These are phyloP conservation scores for Claviceps purpurea DNA, from an alignment of 2,329 filamentous ascomycete species.

Conservation along the genomic window DNA sequence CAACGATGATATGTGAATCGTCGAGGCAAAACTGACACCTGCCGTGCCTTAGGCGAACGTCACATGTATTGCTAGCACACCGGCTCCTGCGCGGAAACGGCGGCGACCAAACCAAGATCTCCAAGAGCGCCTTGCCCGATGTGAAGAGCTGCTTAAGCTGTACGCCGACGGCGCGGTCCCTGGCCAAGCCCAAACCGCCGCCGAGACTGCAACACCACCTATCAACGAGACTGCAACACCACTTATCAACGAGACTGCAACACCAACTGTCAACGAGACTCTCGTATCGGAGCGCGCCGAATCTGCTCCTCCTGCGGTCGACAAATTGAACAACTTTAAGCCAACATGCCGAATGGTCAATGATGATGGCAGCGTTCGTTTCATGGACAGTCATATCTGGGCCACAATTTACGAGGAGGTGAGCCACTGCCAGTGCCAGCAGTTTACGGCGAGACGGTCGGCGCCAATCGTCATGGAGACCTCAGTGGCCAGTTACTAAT, in stretches of 20 bases:
- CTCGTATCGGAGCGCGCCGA: slow-evolving; percentile 14
- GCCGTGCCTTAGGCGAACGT: slow-evolving; percentile 36
- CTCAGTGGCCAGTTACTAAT: slow-evolving; percentile 7
- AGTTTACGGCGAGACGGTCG: neutral
- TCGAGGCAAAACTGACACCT: slow-evolving; percentile 3
- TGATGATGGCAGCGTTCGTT: slow-evolving; percentile 40
- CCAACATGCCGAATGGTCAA: slow-evolving; percentile 39
- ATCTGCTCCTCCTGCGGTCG: slow-evolving; percentile 16
- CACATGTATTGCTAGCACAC: slow-evolving; percentile 45
- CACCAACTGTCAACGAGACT: slow-evolving; percentile 7
- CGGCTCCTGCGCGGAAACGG: slow-evolving; percentile 45
- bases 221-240: slow-evolving; percentile 4
- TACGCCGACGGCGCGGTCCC: slow-evolving; percentile 32
- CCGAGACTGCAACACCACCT: slow-evolving; percentile 3
- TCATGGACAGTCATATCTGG: slow-evolving; percentile 44
- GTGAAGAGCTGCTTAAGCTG: slow-evolving; percentile 44
- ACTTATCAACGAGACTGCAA: slow-evolving; percentile 6
- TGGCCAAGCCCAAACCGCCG: slow-evolving; percentile 9
- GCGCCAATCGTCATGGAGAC: neutral
- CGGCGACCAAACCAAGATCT: slow-evolving; percentile 47
- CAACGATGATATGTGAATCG: neutral
- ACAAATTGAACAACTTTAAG: slow-evolving; percentile 24
- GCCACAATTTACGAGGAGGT: slow-evolving; percentile 44
- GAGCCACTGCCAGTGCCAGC: slow-evolving; percentile 12
- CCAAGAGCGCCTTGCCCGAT: slow-evolving; percentile 45